Evolutionary conservation across 2,329 filamentous ascomycete genomes (phyloP), one percentile per base, ranked within the genome.

Genomic region (Diplodia seriata): DNA sequence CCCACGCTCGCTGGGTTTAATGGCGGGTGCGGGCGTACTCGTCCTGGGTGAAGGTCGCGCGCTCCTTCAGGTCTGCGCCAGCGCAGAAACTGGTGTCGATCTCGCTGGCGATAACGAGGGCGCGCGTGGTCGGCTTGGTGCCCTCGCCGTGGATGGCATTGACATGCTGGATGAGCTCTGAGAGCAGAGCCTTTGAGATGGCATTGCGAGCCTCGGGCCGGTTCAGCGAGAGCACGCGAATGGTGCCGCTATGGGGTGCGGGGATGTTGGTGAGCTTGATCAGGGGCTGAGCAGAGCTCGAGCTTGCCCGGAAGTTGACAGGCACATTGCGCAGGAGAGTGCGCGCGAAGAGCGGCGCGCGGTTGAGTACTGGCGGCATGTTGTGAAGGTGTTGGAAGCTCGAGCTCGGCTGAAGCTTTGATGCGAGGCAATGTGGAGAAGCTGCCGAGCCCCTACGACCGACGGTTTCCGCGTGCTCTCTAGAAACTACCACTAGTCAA

Each of bases 41-140:
- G 73, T 93, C 87, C 69, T 85, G 85, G 0, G 87, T 90, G 80
- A 97, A 95, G 4, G 85, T 87, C 68, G 86, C 86, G 33, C 94
- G 84, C 83, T 97, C 94, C 77, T 97, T 98, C 74, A 99, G 81
- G 77, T 99, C 95, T 4, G 95, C 95, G 47, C 95, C 95, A 0
- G 95, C 93, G 79, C 95, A 99, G 79, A 99, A 99, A 74, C 89
- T 91, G 29, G 87, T 85, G 73, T 97, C 92, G n/a, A 92, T 86
- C 50, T 92, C 92, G 75, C 92, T 96, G 12, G 92, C 91, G 18
- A 99, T 74, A 50, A 99, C 87, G 72, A 99, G 78, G 2, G 92
- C 94, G 71, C 95, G 84, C 18, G 94, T 97, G 38, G 83, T 79
- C 3, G 86, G 86, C 29, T 79, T 80, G 5, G 83, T 84, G 4